Base-by-base conservation (phyloP, 2,329 filamentous ascomycete species). In the Stachybotrys elegans region DNA sequence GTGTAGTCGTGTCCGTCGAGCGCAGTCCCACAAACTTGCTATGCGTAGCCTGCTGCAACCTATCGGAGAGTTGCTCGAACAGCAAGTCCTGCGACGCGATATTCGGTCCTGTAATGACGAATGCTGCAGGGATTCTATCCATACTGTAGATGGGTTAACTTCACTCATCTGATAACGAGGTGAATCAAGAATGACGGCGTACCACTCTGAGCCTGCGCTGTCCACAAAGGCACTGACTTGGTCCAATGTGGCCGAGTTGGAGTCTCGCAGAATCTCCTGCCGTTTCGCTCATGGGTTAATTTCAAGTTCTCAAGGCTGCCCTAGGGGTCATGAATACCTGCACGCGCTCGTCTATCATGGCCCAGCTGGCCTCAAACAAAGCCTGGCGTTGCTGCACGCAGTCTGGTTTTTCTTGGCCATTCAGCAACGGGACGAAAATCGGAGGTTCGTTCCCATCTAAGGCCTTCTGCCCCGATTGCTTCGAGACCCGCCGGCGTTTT, bases 61-160 rank as follows among this genome's bases (percentile, higher is more conserved):
- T 67, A 46, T 79, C 75, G 12, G 78, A 75, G 11, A 91, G 67
- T 60, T 88, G 84, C 46, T 80, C 72, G 53, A 90, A 90, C n/a
- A 91, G 72, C 12, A 86, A 70, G 34, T 81, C 78, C 60, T 90
- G 85, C 2, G 84, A 85, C 27, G 86, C 83, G 53, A 90, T 84
- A 51, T 88, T 89, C 7, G 88, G 85, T 0, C 88, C 88, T 8
- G 86, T 86, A 46, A 88, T 77, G 52, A 92, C 81, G 52, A 92
- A 83, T 3, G 79, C 84, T 7, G 84, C 78, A 0, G 84, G 81
- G 31, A 88, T 76, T 57, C 76, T 78, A 39, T 69, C 66, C 32
- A 59, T 57, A 49, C 65, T 67, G 43, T 16, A 32, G 11, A 12
- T 22, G 36, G 20, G 50, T 59, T 42, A 60, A 51, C 20, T 34